A percentile compares a stretch with the other conserved stretches of the same genome.
phyloP scores from a whole-genome alignment of 1,284 basidiomycete genomes.

The Fomitopsis schrenkii region DNA sequence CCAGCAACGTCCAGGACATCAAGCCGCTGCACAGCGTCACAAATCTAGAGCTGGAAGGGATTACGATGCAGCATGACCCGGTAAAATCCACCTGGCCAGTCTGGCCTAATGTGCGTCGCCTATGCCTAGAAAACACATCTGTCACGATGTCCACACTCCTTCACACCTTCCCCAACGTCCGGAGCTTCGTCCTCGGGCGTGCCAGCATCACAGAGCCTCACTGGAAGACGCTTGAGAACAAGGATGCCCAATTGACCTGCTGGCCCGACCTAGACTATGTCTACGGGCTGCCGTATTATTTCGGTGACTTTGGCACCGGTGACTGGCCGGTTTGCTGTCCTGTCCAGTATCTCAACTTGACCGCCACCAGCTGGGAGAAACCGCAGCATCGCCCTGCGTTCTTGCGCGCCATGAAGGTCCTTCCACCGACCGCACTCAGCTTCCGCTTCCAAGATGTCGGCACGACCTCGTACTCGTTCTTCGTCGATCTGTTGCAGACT shows the following conservation, averaged over 20 bases:
- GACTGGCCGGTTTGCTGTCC: not conserved
- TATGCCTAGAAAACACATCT: not conserved
- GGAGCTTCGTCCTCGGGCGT: not conserved
- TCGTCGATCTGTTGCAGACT: not conserved
- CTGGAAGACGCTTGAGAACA: not conserved
- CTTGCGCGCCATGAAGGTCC: not conserved
- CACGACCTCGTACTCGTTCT: not conserved
- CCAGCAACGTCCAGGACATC: not conserved
- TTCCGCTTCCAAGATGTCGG: not conserved
- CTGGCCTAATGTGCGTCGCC: not conserved
- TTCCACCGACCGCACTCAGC: not conserved
- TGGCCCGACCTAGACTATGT: not conserved
- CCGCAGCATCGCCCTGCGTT: not conserved
- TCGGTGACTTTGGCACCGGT: not conserved
- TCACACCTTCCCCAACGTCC: not conserved
- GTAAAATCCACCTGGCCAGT: not conserved
- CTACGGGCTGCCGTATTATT: constrained; percentile 1
- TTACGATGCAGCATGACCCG: not conserved
- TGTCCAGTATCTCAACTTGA: not conserved
- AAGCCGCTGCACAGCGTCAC: not conserved
- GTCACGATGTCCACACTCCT: not conserved
- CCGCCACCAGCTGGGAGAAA: not conserved
- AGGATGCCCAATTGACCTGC: not conserved
- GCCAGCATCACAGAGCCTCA: not conserved
- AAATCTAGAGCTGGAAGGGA: not conserved